Conservation (phyloP, 1,284 basidiomycete genomes). For the Cryptococcus amylolentus region DNA sequence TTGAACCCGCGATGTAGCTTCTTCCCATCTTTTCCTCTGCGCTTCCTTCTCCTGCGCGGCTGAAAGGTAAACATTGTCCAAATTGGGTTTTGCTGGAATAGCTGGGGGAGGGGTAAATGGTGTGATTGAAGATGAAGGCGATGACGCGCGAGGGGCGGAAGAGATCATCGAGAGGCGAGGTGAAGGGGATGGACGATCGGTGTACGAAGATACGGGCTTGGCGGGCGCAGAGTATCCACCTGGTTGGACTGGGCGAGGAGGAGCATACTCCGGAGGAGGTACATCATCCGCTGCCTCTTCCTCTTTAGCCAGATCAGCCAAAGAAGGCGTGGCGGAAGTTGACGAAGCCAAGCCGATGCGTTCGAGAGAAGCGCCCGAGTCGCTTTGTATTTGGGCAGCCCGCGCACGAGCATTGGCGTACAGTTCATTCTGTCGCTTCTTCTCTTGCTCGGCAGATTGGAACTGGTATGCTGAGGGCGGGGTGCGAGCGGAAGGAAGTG, state of each 20-base stretch:
- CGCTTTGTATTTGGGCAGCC: conserved; percentile 55
- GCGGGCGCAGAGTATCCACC: conserved; percentile 17
- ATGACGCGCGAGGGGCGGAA: neutral
- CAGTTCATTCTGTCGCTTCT: conserved; percentile 50
- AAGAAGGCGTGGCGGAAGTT: neutral
- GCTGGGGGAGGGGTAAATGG: conserved; percentile 1
- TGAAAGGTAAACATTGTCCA: conserved; percentile 13
- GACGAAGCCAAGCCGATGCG: conserved; percentile 35
- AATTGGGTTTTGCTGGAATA: neutral
- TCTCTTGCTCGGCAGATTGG: conserved; percentile 40
- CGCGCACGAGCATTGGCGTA: conserved; percentile 63
- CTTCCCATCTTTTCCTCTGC: conserved; percentile 32
- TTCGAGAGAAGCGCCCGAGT: conserved; percentile 31
- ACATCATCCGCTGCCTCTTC: conserved; percentile 2
- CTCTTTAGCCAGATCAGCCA: neutral
- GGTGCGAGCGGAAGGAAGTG: conserved; percentile 3
- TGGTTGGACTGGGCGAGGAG: conserved; percentile 11
- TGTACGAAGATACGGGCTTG: conserved; percentile 16
- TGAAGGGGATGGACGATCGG: neutral
- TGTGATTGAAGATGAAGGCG: neutral
- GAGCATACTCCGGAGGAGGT: conserved; percentile 17
- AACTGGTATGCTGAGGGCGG: conserved; percentile 25
- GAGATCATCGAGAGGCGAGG: neutral
- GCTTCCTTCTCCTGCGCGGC: conserved; percentile 38
- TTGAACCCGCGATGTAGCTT: conserved; percentile 15